Evolutionary conservation across 2,329 filamentous ascomycete genomes (phyloP), one percentile per base, ranked within the genome.

Genomic region (Clarireedia monteithiana): DNA sequence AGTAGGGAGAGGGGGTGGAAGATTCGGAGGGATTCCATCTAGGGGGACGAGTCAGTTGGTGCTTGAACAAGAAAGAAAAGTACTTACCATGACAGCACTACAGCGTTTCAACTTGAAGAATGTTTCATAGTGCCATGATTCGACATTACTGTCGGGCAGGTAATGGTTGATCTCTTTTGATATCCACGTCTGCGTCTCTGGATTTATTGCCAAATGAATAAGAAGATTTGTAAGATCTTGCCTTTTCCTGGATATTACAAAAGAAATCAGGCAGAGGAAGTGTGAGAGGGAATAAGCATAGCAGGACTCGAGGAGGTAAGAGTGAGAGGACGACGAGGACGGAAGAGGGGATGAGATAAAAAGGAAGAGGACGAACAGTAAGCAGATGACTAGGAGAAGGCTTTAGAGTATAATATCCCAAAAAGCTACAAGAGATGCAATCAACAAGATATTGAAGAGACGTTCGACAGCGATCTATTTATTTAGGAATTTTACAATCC

Each of bases 51-150:
- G 9, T 27, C 1, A 6, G 9, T 48, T 36, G 17, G n/a, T 26
- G 14, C 6, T 17, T 17, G 15, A 38, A 12, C 15, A 20, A 48
- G 12, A 17, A 12, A 27, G 23, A 20, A 34, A 30, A 27, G 17
- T 48, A 36, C 46, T 34, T 17, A 48, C 46, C 15, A 34, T 5
- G 1, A 48, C 46, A 12, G 46, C 46, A 48, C 46, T 20, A n/a
- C 46, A 48, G n/a, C 46, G 46, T 34, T 48, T 48, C 44, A 55
- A 26, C 20, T 50, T 45, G 5, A 27, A 50, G 14, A 9, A 55
- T 4, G 7, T 50, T 10, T 36, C 24, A 1, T 55, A 50, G 14
- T 50, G 12, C 38, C 53, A 55, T 24, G 38, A 9, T 1, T 38
- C 38, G 1, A 17, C 2, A 20, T 7, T 6, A 26, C 26, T 15